Base-by-base conservation (phyloP, 192 early-diverging fungal genomes). In the Backusella australiensis region DNA sequence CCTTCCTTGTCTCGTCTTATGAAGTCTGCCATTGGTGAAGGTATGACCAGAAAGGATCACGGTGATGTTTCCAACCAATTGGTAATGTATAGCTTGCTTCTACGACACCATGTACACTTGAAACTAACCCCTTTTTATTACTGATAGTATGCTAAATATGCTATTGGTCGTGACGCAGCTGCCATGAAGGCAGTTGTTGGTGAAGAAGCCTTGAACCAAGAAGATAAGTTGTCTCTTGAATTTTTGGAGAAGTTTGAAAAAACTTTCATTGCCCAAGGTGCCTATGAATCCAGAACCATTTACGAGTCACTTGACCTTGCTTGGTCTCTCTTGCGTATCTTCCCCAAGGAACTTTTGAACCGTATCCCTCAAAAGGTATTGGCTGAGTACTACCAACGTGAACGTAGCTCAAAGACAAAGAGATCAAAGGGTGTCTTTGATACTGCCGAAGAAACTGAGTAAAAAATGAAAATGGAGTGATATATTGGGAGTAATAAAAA, bases 131-230 rank as follows among this genome's bases (percentile, higher is more conserved):
- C 0, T 21, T 32, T 32, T 32, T 32, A 32, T 32, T 0, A 32
- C 0, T 9, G 8, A 63, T 63, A 92, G 82, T 99, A 99, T 82
- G 98, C 98, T 75, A 99, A 99, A 85, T 99, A 99, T 82, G 98
- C 98, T 26, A 99, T 99, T 85, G 98, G 98, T 75, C 88, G 94
- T 75, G 98, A 99, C 80, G 98, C 98, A 3, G 95, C 96, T 19
- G 94, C 98, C n/a, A 99, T 99, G 98, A 99, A 99, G 89, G 98
- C 98, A 23, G 98, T 99, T 36, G 98, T 99, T 44, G 98, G 98
- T 84, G 98, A 99, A 81, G 98, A 99, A 80, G 98, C 98, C 4
- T 83, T 99, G 82, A 98, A 96, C 81, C 95, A 94, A 74, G 98
- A 99, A 84, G 98, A 99, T 78, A 99, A 99, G 79, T 88, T 99